Evolutionary conservation across 495 filamentous ascomycete species (phyloP), one percentile per base, ranked within the genome.

Genomic region (Peziza echinospora): DNA sequence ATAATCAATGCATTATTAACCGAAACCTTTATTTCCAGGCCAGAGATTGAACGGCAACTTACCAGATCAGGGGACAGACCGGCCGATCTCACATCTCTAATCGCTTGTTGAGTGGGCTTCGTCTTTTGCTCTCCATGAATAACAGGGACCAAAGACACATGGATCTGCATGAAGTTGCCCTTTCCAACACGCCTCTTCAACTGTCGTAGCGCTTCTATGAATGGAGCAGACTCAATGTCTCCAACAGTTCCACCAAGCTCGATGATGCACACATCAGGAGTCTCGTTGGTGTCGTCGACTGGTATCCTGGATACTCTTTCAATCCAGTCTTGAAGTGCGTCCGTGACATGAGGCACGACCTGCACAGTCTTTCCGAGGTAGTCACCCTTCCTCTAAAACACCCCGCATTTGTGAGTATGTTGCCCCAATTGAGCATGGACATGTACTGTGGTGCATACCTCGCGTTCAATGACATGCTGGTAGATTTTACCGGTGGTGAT

Each of bases 401-500:
- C n/a, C 9, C 4, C 34, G 26, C 26, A 13, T 6, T 8, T 25
- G 21, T 47, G 16, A 47, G 39, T 6, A 17, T 24, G n/a, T n/a
- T n/a, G n/a, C n/a, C n/a, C n/a, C n/a, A n/a, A n/a, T n/a, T n/a
- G n/a, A n/a, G n/a, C n/a, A n/a, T n/a, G n/a, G n/a, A n/a, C 16
- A 13, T 25, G 7, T 25, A 22, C 0, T 5, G 11, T 21, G 5
- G 10, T 5, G 41, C 41, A 13, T 47, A 59, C 57, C 53, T 58
- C 50, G 49, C 67, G 69, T 57, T 80, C 67, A 49, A 93, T 87
- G 19, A 94, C 89, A 50, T 78, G 71, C 58, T 82, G 68, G 63
- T 93, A 94, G 50, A 94, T 80, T 68, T 94, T 96, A 50, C 89
- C 89, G 8, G 86, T 93, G 21, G 86, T 94, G 63, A 94, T 89